Evolutionary conservation across 495 filamentous ascomycete species (phyloP), one percentile per base, ranked within the genome.

Genomic region (Aspergillus baeticus): DNA sequence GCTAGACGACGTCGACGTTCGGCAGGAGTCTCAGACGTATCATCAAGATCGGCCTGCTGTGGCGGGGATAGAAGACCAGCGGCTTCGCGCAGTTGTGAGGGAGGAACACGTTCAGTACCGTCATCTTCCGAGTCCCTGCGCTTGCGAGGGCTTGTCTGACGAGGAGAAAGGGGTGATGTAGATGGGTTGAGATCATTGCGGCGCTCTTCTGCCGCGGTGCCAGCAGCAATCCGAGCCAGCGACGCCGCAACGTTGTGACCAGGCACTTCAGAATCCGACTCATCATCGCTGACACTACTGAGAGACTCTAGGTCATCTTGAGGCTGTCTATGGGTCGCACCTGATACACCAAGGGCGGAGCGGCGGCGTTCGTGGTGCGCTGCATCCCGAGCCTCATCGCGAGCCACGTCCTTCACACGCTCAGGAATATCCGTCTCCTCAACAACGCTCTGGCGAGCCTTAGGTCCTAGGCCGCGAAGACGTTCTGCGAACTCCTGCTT

Each of bases 401-500:
- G 70, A 38, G 81, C 79, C 18, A 79, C 79, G 57, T 82, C 75
- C 57, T 82, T 83, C 5, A 86, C 84, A 21, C 81, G 67, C 35
- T 79, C 76, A 0, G 86, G 84, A 0, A 82, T 84, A 60, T 85
- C 81, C 44, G 81, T 87, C 39, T 87, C 70, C 49, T 92, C 83
- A 0, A 94, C 81, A 2, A 88, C 71, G 57, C 90, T 84, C 20
- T 78, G 81, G 14, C 92, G 84, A 15, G 84, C 83, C 61, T 84
- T 87, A 29, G 90, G 86, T 66, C 96, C 91, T 54, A 97, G 77
- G 23, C 84, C 78, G 65, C 87, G 84, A 59, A 99, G 86, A 63
- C 94, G 85, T 45, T 84, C 75, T 58, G 98, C 87, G 71, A 99
- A 98, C 63, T 97, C 90, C 6, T 88, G 84, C 69, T 96, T 96